Base-by-base conservation (phyloP, 345 rosid species). In the Microthlaspi erraticum region DNA sequence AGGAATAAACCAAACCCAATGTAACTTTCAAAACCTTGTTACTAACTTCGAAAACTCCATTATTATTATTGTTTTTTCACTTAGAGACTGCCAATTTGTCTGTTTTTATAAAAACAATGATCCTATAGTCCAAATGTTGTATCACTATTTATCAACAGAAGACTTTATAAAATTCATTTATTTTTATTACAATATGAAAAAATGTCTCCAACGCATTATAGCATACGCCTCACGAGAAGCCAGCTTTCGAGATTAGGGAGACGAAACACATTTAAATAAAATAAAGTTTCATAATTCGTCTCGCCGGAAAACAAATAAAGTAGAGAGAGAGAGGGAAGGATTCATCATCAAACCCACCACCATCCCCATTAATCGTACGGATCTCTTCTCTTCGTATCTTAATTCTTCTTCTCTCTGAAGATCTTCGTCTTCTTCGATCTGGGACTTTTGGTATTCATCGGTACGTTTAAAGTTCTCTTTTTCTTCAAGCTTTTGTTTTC, bases 131-230 rank as follows among this genome's bases (percentile, higher is more conserved):
- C 10, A 41, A 31, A 31, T 56, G 29, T 45, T 31, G 54, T 55
- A 20, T 11, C 12, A 38, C 0, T 38, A 10, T 4, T 31, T 31
- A 31, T 5, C 33, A 31, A 31, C 6, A 31, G 33, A 11, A 38
- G 42, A 38, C 41, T 37, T 37, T 51, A 51, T n/a, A 51, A 29
- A 12, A 12, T 8, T 26, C 29, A 29, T 26, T 16, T 9, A 46
- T 43, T 43, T n/a, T 23, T n/a, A n/a, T 60, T 23, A 32, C 23
- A 57, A 20, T 13, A n/a, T 32, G 38, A 32, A 7, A 31, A 39
- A 31, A 32, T 43, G 68, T 68, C 54, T 56, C 80, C 74, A 79
- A 58, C 74, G 59, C 77, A 74, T 52, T 34, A 16, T 61, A 52
- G 38, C 73, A 66, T 43, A 57, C 49, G 64, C 2, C 60, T 69